Conservation (phyloP, 352 stramenopile genomes). For the Nothophytophthora sp. region DNA sequence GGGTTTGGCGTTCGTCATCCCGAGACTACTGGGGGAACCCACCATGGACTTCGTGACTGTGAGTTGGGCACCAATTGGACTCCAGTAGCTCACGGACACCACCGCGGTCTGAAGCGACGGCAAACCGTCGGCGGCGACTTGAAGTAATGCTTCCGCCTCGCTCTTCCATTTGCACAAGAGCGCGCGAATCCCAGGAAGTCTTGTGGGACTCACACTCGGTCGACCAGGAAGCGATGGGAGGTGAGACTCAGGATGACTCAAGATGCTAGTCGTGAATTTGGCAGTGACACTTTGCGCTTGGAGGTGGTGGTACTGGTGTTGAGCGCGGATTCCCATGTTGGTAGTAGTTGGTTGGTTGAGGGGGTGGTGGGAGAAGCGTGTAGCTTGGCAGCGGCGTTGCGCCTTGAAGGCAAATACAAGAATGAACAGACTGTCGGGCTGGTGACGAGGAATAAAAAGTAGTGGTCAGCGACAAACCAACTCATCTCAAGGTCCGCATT, state of each 20-base stretch:
- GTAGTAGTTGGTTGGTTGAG: slow-evolving; percentile 1
- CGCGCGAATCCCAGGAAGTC: slow-evolving; percentile 22
- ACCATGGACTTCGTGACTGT: slow-evolving; percentile 20
- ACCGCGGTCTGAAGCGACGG: slow-evolving; percentile 26
- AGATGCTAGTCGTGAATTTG: slow-evolving; percentile 28
- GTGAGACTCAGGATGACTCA: slow-evolving; percentile 24
- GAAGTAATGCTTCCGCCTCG: not conserved
- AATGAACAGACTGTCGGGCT: too few relatives aligned
- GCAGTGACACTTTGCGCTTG: slow-evolving; percentile 16
- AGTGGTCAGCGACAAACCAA: too few relatives aligned
- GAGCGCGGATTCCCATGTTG: slow-evolving; percentile 21
- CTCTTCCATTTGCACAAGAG: slow-evolving; percentile 12
- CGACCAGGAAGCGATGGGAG: slow-evolving; percentile 21
- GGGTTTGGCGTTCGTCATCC: slow-evolving; percentile 21
- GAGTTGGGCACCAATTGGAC: slow-evolving; percentile 3
- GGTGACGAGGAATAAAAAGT: too few relatives aligned
- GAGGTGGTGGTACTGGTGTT: slow-evolving; percentile 16
- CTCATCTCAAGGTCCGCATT: too few relatives aligned
- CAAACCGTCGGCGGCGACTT: slow-evolving; percentile 3
- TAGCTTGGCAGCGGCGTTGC: too few relatives aligned
- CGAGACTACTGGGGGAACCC: slow-evolving; percentile 34
- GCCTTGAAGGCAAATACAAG: too few relatives aligned
- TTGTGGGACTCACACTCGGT: slow-evolving; percentile 3
- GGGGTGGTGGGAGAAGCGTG: not conserved
- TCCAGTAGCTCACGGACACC: slow-evolving; percentile 12